Conservation (phyloP, 2,329 filamentous ascomycete species). For the Monosporascus sp. region DNA sequence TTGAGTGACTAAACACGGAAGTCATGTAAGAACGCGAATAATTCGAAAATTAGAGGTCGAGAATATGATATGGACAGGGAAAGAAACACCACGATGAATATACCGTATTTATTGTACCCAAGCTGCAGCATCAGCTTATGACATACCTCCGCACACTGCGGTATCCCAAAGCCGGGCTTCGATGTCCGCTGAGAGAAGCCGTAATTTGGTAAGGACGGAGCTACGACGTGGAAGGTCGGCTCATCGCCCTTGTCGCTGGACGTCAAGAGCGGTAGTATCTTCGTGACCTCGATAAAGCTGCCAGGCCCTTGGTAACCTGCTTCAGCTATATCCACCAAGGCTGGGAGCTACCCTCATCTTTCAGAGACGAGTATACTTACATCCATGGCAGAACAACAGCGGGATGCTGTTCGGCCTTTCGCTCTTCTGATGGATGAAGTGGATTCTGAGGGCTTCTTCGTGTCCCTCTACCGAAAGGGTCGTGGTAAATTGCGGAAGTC, state of each 20-base stretch:
- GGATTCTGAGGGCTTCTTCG: conserved; percentile 49
- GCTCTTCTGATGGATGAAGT: conserved; percentile 54
- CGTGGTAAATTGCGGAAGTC: conserved; percentile 54
- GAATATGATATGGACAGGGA: neutral
- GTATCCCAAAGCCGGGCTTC: conserved; percentile 48
- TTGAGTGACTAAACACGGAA: conserved; percentile 33
- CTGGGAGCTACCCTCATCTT: neutral
- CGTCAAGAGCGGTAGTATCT: conserved; percentile 39
- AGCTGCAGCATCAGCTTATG: conserved; percentile 57
- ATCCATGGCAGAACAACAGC: conserved; percentile 24
- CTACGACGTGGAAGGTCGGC: conserved; percentile 41
- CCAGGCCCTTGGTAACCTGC: conserved; percentile 40
- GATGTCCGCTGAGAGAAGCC: conserved; percentile 33
- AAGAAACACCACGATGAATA: conserved; percentile 20
- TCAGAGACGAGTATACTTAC: conserved; percentile 4
- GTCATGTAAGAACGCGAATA: neutral
- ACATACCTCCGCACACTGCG: conserved; percentile 53
- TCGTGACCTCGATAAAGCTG: conserved; percentile 54
- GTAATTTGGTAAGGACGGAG: conserved; percentile 42
- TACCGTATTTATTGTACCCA: conserved; percentile 50
- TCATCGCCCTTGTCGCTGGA: conserved; percentile 13
- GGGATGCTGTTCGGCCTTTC: conserved; percentile 36
- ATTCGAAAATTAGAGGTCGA: neutral
- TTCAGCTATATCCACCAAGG: neutral
- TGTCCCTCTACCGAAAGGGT: conserved; percentile 52